These are phyloP conservation scores for Xylaria acuta DNA, from an alignment of 495 filamentous ascomycete genomes.

Conservation along the genomic window DNA sequence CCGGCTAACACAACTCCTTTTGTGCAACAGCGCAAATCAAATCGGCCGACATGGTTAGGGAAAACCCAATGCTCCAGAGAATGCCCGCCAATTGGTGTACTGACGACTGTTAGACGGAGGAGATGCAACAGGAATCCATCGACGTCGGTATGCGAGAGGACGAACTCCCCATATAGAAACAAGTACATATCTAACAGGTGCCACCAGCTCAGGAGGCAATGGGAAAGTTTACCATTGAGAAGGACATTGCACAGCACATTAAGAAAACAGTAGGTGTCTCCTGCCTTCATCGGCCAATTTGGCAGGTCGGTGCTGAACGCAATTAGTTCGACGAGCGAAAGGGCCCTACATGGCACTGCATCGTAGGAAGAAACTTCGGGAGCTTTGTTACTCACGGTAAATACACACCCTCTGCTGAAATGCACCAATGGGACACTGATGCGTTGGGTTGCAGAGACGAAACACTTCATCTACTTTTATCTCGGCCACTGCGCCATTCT, in stretches of 20 bases:
- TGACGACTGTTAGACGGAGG: constrained; percentile 71
- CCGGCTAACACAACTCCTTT: constrained; percentile 27
- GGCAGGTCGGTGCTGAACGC: constrained; percentile 18
- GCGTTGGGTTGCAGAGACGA: constrained; percentile 72
- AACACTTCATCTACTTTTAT: constrained; percentile 99
- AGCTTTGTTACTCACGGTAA: constrained; percentile 98
- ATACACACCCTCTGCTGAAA: constrained; percentile 26
- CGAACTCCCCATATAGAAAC: neutral
- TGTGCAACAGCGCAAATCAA: constrained; percentile 80
- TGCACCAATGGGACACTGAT: constrained; percentile 23
- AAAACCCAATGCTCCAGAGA: constrained; percentile 11
- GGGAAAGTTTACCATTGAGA: constrained; percentile 90
- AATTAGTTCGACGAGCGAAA: constrained; percentile 84
- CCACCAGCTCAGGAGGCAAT: constrained; percentile 86
- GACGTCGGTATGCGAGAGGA: constrained; percentile 78
- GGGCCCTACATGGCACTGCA: constrained; percentile 97
- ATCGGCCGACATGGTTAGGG: constrained; percentile 92
- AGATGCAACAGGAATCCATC: constrained; percentile 94
- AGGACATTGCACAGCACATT: constrained; percentile 98
- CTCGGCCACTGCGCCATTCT: constrained; percentile 98
- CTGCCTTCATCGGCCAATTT: constrained; percentile 11
- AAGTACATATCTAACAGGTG: constrained; percentile 10
- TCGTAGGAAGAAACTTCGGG: constrained; percentile 97
- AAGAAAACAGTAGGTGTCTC: constrained; percentile 79
- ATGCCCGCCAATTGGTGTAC: constrained; percentile 4